Evolutionary conservation across 805 yeast species (phyloP), one percentile per base, ranked within the genome.

Genomic region (Yamadazyma takamatsuzukensis): DNA sequence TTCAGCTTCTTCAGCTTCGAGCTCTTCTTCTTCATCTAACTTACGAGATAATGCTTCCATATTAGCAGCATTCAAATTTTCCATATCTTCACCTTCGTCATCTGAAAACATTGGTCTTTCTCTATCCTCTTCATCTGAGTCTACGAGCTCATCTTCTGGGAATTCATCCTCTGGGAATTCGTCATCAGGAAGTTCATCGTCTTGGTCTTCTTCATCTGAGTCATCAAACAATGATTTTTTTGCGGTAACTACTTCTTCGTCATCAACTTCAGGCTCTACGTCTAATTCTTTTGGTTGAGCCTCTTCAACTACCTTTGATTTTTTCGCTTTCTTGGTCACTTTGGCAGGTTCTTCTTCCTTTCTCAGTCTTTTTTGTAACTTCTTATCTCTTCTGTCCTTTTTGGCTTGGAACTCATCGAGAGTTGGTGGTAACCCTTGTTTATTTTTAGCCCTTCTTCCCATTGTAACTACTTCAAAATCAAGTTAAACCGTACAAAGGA

Each of bases 371-470:
- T 53, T 58, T 21, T 43, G 43, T 32, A 65, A 69, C 49, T 64
- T 75, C 40, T 72, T 70, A 7, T 43, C 44, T 21, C 23, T 42
- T 27, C 25, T 39, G 19, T 45, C 51, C 44, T 57, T 62, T 18
- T 46, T 47, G 11, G 59, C 61, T 45, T 77, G 77, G 57, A 89
- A 80, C 51, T 90, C 96, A 27, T 90, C 97, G 41, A 80, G 68
- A 5, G 88, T 56, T 21, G 96, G 96, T 47, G 97, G 97, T 38
- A 75, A 84, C 28, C 87, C 93, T 66, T 90, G 97, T 71, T 86
- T 90, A 51, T 86, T 83, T 62, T 83, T 87, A 38, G 86, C 85
- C 69, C 85, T 81, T 76, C 96, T 83, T 59, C 97, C 97, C 95
- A 89, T 86, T 4, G 19, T 32, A 13, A 18, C 8, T 27, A 26